Evolutionary conservation across 768 basidiomycete genomes (phyloP).

Genomic region (Gyrodon lividus): DNA sequence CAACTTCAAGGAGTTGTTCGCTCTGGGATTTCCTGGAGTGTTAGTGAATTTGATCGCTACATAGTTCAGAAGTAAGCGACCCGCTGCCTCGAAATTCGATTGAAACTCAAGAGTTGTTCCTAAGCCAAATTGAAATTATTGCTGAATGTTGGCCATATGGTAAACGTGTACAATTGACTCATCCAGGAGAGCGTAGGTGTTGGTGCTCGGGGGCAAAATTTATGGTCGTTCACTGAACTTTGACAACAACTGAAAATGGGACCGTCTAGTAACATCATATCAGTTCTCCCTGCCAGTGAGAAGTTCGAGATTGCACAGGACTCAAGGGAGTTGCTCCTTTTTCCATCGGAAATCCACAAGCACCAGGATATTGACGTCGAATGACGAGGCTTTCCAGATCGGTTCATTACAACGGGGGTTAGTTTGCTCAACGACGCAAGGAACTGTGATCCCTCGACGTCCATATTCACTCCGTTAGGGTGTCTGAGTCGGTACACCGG

Average conservation of each 20-base stretch:
- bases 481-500: slow-evolving; percentile 3
- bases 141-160: too few relatives aligned
- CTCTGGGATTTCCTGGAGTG: not conserved
- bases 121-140: too few relatives aligned
- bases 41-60: not conserved
- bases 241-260: too few relatives aligned
- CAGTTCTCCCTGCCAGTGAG: slow-evolving; percentile 47
- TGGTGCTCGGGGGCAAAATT: too few relatives aligned
- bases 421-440: slow-evolving; percentile 45
- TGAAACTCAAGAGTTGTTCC: too few relatives aligned
- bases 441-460: slow-evolving; percentile 22
- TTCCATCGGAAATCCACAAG: slow-evolving; percentile 63
- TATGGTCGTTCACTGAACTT: too few relatives aligned
- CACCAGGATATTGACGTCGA: slow-evolving; percentile 60
- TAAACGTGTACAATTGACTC: too few relatives aligned
- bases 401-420: slow-evolving; percentile 46
- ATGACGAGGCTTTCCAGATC: slow-evolving; percentile 58
- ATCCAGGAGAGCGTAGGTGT: too few relatives aligned
- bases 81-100: too few relatives aligned
- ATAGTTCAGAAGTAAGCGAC: not conserved
- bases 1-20: not conserved
- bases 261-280: slow-evolving; percentile 47
- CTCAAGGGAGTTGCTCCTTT: slow-evolving; percentile 73
- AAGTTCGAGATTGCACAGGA: slow-evolving; percentile 56
- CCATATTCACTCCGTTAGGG: slow-evolving; percentile 7